These are phyloP conservation scores for Penicillium paneum DNA, from an alignment of 2,329 filamentous ascomycete genomes.

Conservation along the genomic window DNA sequence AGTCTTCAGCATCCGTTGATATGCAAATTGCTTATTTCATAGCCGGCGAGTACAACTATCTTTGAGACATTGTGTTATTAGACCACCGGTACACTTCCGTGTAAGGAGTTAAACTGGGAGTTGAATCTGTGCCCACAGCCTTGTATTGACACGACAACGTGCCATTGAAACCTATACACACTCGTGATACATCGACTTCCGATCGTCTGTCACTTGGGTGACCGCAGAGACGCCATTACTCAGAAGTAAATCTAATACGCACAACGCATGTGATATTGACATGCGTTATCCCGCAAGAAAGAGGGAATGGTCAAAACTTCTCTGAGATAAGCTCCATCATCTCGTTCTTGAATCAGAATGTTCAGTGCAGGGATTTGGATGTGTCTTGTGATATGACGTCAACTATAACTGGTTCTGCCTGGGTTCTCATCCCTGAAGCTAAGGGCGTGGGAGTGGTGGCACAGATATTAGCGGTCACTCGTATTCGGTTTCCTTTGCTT, in stretches of 20 bases:
- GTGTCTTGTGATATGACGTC: background rate
- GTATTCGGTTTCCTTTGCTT: background rate
- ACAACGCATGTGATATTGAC: background rate
- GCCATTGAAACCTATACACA: background rate
- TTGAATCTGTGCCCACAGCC: background rate
- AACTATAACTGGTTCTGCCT: background rate
- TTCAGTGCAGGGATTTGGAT: background rate
- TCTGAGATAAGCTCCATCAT: background rate
- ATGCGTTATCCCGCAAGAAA: background rate
- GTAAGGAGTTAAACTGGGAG: background rate
- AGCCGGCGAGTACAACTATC: background rate
- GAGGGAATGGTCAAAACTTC: background rate
- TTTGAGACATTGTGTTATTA: background rate
- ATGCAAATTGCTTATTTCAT: background rate
- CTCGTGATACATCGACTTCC: background rate
- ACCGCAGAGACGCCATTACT: background rate
- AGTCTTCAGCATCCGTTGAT: background rate
- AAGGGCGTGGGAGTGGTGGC: background rate
- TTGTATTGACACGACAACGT: background rate
- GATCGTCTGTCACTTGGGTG: background rate
- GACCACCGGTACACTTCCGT: background rate
- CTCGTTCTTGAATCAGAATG: background rate
- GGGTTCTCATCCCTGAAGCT: background rate
- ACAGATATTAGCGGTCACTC: background rate
- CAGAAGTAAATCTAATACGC: background rate